Percentiles rank a stretch among this genome's conserved stretches.
phyloP scores from a whole-genome alignment of 352 stramenopile species.

The Plasmopara halstedii region DNA sequence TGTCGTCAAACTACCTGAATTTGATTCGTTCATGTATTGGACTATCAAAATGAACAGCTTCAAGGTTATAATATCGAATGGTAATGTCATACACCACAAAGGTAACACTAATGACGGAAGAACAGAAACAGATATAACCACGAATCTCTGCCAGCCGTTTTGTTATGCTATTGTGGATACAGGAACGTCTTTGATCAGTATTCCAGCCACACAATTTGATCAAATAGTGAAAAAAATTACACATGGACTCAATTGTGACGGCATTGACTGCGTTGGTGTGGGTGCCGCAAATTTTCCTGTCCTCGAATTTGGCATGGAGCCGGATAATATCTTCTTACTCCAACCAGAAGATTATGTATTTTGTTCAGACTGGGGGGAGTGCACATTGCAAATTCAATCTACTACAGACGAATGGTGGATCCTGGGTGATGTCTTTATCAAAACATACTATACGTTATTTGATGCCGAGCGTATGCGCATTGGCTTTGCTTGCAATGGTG shows the following conservation, averaged over 20 bases:
- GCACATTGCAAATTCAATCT: constrained; percentile 72
- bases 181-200: constrained; percentile 79
- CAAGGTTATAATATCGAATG: constrained; percentile 9
- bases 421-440: constrained; percentile 85
- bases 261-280: constrained; percentile 53
- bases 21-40: constrained; percentile 82
- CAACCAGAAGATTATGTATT: constrained; percentile 73
- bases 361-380: constrained; percentile 67
- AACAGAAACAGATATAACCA: constrained; percentile 2
- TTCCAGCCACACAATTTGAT: constrained; percentile 63
- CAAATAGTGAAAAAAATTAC: constrained; percentile 58
- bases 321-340: constrained; percentile 79
- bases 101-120: background rate
- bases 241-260: constrained; percentile 50
- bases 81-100: background rate
- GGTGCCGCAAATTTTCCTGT: constrained; percentile 49
- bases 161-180: constrained; percentile 88
- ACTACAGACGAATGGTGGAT: constrained; percentile 83
- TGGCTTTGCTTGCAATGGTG: constrained; percentile 80
- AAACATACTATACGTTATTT: constrained; percentile 90
- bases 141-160: constrained; percentile 63
- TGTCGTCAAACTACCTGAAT: constrained; percentile 73
- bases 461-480: constrained; percentile 83
- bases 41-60: constrained; percentile 74
- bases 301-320: constrained; percentile 73